Percentiles rank a stretch among this genome's conserved stretches.
These are phyloP conservation scores for Erysimum cheiri DNA, from an alignment of 441 rosid genomes.

Conservation along the genomic window DNA sequence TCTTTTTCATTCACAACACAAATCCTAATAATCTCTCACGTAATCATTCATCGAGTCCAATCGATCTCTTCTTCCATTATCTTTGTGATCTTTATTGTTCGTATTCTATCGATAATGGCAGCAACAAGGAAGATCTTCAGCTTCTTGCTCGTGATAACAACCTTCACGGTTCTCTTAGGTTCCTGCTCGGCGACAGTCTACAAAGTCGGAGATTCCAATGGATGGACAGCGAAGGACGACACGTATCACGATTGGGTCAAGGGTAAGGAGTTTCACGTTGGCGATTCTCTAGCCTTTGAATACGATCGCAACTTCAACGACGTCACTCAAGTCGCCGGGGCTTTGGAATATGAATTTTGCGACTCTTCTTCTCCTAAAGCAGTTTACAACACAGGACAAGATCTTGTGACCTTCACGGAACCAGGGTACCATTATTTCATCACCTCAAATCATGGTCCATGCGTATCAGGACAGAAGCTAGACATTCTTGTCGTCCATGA, in stretches of 20 bases:
- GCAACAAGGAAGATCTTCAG: too few relatives aligned
- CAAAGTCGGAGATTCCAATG: neutral
- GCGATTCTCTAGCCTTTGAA: neutral
- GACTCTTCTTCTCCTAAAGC: neutral
- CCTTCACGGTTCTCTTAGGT: neutral
- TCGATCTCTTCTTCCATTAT: too few relatives aligned
- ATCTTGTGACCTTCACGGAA: neutral
- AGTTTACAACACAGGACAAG: neutral
- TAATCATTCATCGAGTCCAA: too few relatives aligned
- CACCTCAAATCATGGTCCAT: neutral
- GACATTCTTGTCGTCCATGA: conserved; percentile 3
- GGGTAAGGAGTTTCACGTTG: neutral
- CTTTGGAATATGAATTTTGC: neutral
- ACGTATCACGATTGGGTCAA: neutral
- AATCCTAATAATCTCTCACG: too few relatives aligned
- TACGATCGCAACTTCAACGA: neutral
- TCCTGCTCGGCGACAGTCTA: neutral
- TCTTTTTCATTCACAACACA: too few relatives aligned
- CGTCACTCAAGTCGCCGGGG: neutral
- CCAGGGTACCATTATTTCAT: conserved; percentile 14
- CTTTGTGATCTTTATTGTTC: too few relatives aligned
- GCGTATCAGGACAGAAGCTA: neutral
- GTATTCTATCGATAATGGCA: too few relatives aligned
- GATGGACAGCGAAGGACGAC: neutral
- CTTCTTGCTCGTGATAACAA: too few relatives aligned